These are phyloP conservation scores for Dichotomocladium elegans DNA, from an alignment of 371 early-diverging fungal species.

Conservation along the genomic window DNA sequence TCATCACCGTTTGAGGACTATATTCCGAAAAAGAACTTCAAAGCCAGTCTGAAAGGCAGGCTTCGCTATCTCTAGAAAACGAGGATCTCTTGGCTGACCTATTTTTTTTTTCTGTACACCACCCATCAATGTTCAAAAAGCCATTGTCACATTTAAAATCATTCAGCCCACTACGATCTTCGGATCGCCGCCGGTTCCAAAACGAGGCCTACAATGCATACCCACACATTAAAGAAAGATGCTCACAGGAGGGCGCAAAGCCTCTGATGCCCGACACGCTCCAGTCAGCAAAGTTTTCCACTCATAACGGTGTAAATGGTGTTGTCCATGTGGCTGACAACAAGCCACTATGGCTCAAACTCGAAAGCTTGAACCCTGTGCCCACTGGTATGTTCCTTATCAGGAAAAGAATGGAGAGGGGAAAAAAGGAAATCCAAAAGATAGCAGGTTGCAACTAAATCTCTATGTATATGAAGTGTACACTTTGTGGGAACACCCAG, in stretches of 20 bases:
- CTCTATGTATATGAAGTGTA: slow-evolving; percentile 37
- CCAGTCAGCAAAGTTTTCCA: slow-evolving; percentile 58
- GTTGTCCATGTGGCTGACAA: slow-evolving; percentile 52
- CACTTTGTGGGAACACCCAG: slow-evolving; percentile 62
- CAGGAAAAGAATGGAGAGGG: background rate
- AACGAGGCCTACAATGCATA: slow-evolving; percentile 52
- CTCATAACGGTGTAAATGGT: slow-evolving; percentile 58
- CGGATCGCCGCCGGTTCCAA: slow-evolving; percentile 56
- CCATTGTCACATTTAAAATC: slow-evolving; percentile 53
- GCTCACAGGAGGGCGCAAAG: slow-evolving; percentile 25
- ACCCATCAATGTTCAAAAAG: slow-evolving; percentile 54
- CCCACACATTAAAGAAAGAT: slow-evolving; percentile 36
- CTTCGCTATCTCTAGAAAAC: too few relatives aligned
- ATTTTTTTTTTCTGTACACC: slow-evolving; percentile 4
- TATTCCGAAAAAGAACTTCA: too few relatives aligned
- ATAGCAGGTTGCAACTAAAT: background rate
- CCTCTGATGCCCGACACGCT: slow-evolving; percentile 53
- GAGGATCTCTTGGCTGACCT: too few relatives aligned
- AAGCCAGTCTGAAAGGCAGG: too few relatives aligned
- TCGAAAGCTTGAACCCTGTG: slow-evolving; percentile 29
- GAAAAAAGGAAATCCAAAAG: too few relatives aligned
- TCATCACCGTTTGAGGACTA: too few relatives aligned
- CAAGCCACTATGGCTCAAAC: slow-evolving; percentile 60
- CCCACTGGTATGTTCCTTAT: slow-evolving; percentile 27
- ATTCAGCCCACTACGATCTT: slow-evolving; percentile 57